Conservation (phyloP, 2,329 filamentous ascomycete species). For the Penicillium nordicum region DNA sequence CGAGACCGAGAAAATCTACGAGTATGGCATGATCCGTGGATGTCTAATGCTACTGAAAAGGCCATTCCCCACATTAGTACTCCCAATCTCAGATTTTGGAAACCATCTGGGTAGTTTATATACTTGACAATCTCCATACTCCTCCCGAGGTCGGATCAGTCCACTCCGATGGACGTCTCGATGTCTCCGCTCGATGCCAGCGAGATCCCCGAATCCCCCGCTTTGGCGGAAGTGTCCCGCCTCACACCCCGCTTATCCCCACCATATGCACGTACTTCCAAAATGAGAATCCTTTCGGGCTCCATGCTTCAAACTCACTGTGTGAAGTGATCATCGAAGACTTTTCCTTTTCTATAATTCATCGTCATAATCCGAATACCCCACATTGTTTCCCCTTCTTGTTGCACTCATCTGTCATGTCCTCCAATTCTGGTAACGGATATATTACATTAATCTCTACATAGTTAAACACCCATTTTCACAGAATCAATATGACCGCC, state of each 20-base stretch:
- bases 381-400: not conserved
- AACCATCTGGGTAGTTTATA: too few relatives aligned
- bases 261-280: not conserved
- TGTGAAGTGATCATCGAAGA: not conserved
- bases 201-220: not conserved
- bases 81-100: too few relatives aligned
- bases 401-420: not conserved
- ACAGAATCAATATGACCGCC: not conserved
- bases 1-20: too few relatives aligned
- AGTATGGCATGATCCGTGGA: too few relatives aligned
- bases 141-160: not conserved
- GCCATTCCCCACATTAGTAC: too few relatives aligned
- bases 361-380: not conserved
- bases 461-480: not conserved
- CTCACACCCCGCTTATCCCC: not conserved
- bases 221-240: conserved; percentile 1
- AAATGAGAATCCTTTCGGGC: not conserved
- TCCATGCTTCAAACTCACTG: not conserved
- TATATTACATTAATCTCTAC: not conserved
- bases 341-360: not conserved
- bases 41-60: too few relatives aligned
- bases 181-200: not conserved
- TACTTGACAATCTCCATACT: too few relatives aligned
- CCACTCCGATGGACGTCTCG: not conserved
- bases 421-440: not conserved